Conservation (phyloP, 2,329 filamentous ascomycete species). For the Gaeumannomyces sp. region DNA sequence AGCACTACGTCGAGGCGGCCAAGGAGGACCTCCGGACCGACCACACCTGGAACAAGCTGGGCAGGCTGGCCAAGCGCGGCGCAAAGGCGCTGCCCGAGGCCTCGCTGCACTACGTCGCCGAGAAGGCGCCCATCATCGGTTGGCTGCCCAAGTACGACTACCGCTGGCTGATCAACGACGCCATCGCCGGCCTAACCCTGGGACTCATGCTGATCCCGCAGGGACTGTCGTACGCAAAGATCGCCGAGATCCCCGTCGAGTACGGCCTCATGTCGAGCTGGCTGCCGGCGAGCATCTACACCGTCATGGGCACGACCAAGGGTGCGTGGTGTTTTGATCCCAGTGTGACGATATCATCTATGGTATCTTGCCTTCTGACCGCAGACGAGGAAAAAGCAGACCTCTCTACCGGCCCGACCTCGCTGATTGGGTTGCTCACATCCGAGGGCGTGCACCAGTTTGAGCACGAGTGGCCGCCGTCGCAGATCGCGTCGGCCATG, state of each 20-base stretch:
- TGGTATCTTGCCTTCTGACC: background rate
- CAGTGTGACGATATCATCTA: background rate
- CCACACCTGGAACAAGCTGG: constrained; percentile 29
- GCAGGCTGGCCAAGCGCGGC: constrained; percentile 23
- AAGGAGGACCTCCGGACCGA: constrained; percentile 31
- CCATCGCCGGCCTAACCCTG: constrained; percentile 55
- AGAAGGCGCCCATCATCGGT: constrained; percentile 55
- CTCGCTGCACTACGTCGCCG: constrained; percentile 47
- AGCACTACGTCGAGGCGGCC: constrained; percentile 1
- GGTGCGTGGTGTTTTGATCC: constrained; percentile 29
- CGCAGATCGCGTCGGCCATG: constrained; percentile 53
- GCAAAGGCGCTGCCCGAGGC: constrained; percentile 41
- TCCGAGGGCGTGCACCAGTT: constrained; percentile 53
- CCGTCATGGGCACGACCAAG: constrained; percentile 57
- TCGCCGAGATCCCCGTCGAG: constrained; percentile 55
- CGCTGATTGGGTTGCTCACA: constrained; percentile 57
- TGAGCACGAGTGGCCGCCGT: constrained; percentile 42
- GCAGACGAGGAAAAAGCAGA: constrained; percentile 29
- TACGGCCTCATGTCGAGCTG: constrained; percentile 55
- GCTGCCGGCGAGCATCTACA: constrained; percentile 50
- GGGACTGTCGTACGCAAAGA: constrained; percentile 55
- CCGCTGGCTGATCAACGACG: constrained; percentile 55
- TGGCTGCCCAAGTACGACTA: constrained; percentile 58
- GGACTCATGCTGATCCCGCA: constrained; percentile 57
- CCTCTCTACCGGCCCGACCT: constrained; percentile 57